phyloP scores from a whole-genome alignment of 2,329 filamentous ascomycete genomes.

The Fusarium coffeatum region DNA sequence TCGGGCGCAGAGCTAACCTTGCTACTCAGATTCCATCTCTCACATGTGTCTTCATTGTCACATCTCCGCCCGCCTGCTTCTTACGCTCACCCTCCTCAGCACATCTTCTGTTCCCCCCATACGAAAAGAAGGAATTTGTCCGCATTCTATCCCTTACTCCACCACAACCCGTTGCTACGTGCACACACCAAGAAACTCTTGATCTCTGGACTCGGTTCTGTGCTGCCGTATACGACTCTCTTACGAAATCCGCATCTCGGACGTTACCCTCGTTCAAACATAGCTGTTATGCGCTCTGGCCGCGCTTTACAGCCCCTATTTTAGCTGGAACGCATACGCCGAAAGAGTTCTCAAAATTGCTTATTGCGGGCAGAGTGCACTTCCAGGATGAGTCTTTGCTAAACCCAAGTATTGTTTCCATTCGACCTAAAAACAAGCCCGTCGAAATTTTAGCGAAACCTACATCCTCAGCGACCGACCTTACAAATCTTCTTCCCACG shows the following conservation, averaged over 20 bases:
- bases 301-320: slow-evolving; percentile 83
- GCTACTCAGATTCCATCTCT: slow-evolving; percentile 78
- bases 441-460: slow-evolving; percentile 11
- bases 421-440: slow-evolving; percentile 31
- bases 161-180: slow-evolving; percentile 61
- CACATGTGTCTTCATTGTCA: slow-evolving; percentile 81
- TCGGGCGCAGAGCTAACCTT: neutral
- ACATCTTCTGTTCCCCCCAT: slow-evolving; percentile 85
- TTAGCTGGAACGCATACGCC: slow-evolving; percentile 77
- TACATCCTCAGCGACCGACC: slow-evolving; percentile 53
- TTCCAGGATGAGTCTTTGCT: slow-evolving; percentile 80
- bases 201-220: slow-evolving; percentile 86
- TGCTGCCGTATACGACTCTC: slow-evolving; percentile 85
- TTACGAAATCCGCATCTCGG: slow-evolving; percentile 82
- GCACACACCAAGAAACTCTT: slow-evolving; percentile 63
- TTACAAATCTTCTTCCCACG: slow-evolving; percentile 72
- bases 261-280: slow-evolving; percentile 79
- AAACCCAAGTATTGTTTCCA: slow-evolving; percentile 69
- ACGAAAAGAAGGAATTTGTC: slow-evolving; percentile 83
- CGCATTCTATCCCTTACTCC: slow-evolving; percentile 74
- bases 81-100: slow-evolving; percentile 77
- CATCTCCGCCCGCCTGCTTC: slow-evolving; percentile 74
- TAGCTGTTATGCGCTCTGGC: slow-evolving; percentile 82
- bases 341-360: slow-evolving; percentile 85
- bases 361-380: slow-evolving; percentile 75